phyloP scores from a whole-genome alignment of 2,329 filamentous ascomycete species.

The Magnaporthiopsis rhizophila region DNA sequence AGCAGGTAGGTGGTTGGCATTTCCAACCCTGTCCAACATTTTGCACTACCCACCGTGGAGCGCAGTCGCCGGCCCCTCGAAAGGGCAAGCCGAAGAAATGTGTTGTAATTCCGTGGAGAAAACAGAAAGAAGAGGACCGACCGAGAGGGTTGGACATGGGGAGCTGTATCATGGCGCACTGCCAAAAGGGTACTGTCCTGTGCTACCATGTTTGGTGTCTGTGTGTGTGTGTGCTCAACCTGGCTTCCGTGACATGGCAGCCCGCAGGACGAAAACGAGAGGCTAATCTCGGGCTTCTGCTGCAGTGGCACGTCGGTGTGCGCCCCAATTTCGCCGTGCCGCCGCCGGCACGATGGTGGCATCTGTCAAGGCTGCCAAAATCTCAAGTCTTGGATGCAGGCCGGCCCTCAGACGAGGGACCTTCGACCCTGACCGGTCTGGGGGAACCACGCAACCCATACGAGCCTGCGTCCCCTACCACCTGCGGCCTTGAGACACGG shows the following conservation, averaged over 20 bases:
- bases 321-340: neutral
- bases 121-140: neutral
- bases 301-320: neutral
- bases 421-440: neutral
- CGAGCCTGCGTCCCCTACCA: neutral
- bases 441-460: neutral
- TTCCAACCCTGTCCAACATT: neutral
- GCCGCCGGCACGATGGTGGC: neutral
- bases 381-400: neutral
- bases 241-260: neutral
- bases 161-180: neutral
- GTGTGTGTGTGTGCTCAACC: neutral
- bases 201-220: neutral
- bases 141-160: neutral
- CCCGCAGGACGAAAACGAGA: neutral
- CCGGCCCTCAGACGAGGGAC: neutral
- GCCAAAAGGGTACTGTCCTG: neutral
- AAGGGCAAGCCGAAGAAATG: neutral
- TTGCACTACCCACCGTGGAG: neutral
- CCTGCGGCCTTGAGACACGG: neutral
- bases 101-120: neutral
- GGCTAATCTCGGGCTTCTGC: neutral
- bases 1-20: neutral
- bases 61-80: neutral
- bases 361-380: neutral